phyloP scores from a whole-genome alignment of 495 filamentous ascomycete genomes.

The Penicillium macrosclerotiorum region DNA sequence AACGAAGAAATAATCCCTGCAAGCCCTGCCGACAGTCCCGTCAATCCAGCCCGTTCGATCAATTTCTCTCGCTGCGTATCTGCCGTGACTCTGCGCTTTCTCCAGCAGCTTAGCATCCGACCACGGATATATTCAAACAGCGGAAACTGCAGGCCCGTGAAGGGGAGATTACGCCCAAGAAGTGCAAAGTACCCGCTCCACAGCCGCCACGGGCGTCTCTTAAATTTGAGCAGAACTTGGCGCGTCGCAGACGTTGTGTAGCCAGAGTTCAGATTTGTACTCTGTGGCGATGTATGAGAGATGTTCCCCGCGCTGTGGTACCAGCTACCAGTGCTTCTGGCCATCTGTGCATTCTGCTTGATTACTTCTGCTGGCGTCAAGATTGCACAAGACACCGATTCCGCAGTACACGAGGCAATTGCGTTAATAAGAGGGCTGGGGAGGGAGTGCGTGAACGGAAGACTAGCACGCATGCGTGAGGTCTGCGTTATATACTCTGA shows the following conservation, averaged over 20 bases:
- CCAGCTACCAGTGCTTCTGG: slow-evolving; percentile 20
- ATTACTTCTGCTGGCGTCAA: slow-evolving; percentile 88
- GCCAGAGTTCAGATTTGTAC: too few species aligned
- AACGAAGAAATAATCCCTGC: slow-evolving; percentile 69
- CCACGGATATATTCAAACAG: slow-evolving; percentile 72
- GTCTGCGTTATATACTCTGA: not conserved
- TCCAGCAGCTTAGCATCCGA: slow-evolving; percentile 18
- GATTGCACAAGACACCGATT: slow-evolving; percentile 79
- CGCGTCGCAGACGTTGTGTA: slow-evolving; percentile 42
- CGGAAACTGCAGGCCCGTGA: slow-evolving; percentile 85
- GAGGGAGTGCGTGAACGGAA: slow-evolving; percentile 37
- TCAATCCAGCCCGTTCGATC: slow-evolving; percentile 57
- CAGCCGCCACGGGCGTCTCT: slow-evolving; percentile 55
- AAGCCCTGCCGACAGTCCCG: slow-evolving; percentile 64
- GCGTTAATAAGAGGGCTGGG: slow-evolving; percentile 66
- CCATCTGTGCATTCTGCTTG: slow-evolving; percentile 90
- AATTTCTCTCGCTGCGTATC: slow-evolving; percentile 12
- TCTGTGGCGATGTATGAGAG: too few species aligned
- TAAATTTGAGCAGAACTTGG: slow-evolving; percentile 54
- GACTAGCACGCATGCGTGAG: slow-evolving; percentile 38
- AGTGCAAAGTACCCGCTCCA: slow-evolving; percentile 81
- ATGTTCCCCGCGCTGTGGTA: too few species aligned
- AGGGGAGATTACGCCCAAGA: slow-evolving; percentile 77
- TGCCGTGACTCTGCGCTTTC: not conserved
- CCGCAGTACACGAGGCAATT: slow-evolving; percentile 68